Conservation (phyloP, 2,329 filamentous ascomycete genomes). For the Trichoderma sp. region DNA sequence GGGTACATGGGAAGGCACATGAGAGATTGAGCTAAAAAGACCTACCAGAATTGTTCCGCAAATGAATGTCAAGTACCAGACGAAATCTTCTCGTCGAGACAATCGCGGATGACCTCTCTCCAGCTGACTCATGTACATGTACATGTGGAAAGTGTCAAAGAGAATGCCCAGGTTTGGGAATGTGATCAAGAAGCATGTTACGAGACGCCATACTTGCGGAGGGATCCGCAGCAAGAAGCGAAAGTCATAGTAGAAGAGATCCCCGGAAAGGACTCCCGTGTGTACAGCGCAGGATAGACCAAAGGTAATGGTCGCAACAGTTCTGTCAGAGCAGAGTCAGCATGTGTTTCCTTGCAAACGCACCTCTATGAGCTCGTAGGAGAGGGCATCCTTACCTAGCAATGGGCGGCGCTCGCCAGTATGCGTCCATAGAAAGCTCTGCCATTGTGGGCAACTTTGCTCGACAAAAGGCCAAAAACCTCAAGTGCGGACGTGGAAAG, state of each 20-base stretch:
- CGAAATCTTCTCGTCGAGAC: slow-evolving; percentile 69
- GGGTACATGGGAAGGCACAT: slow-evolving; percentile 16
- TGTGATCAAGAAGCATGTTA: slow-evolving; percentile 43
- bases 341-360: not conserved
- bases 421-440: slow-evolving; percentile 33
- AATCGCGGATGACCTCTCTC: slow-evolving; percentile 73
- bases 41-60: slow-evolving; percentile 74
- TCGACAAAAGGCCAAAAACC: slow-evolving; percentile 19
- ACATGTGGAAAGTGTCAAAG: slow-evolving; percentile 73
- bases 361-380: not conserved
- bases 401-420: slow-evolving; percentile 41
- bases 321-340: slow-evolving; percentile 49
- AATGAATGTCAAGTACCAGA: slow-evolving; percentile 77
- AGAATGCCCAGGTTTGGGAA: slow-evolving; percentile 49
- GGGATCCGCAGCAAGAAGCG: slow-evolving; percentile 50
- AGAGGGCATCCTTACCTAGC: slow-evolving; percentile 37
- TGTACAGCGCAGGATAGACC: slow-evolving; percentile 58
- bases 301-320: slow-evolving; percentile 60
- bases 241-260: slow-evolving; percentile 51
- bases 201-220: slow-evolving; percentile 43
- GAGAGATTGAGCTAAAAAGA: slow-evolving; percentile 25
- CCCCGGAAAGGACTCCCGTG: slow-evolving; percentile 49
- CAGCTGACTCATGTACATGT: slow-evolving; percentile 70
- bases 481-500: not conserved
- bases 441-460: slow-evolving; percentile 36